phyloP scores from a whole-genome alignment of 805 yeast species.

The Lipomyces oligophaga region DNA sequence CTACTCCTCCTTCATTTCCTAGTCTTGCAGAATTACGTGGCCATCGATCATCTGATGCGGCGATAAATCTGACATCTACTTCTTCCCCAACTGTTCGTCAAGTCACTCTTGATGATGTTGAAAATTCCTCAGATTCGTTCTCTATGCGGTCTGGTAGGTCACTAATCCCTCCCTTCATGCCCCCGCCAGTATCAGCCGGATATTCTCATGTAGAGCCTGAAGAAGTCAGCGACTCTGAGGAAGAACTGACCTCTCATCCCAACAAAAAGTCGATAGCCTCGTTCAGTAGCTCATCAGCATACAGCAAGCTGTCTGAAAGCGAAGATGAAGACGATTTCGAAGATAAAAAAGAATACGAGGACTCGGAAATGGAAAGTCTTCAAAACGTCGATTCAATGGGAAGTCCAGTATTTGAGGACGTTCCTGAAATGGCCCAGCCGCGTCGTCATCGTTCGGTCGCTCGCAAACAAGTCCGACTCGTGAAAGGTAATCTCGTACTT shows the following conservation, averaged over 20 bases:
- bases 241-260: too few species aligned
- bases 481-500: slow-evolving; percentile 76
- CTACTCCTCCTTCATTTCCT: slow-evolving; percentile 20
- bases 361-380: too few species aligned
- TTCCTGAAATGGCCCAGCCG: slow-evolving; percentile 26
- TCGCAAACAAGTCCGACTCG: slow-evolving; percentile 70
- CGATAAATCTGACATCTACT: slow-evolving; percentile 6
- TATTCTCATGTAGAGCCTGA: too few species aligned
- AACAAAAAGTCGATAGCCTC: slow-evolving; percentile 23
- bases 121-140: too few species aligned
- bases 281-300: slow-evolving; percentile 23
- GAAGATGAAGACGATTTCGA: slow-evolving; percentile 9
- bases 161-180: slow-evolving; percentile 5
- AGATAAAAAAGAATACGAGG: slow-evolving; percentile 7
- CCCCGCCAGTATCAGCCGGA: slow-evolving; percentile 6
- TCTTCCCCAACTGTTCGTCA: background rate
- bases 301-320: slow-evolving; percentile 6
- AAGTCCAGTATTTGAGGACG: slow-evolving; percentile 19
- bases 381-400: slow-evolving; percentile 10
- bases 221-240: too few species aligned
- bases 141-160: background rate
- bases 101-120: background rate
- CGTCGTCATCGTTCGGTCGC: slow-evolving; percentile 63
- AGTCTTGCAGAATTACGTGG: slow-evolving; percentile 9
- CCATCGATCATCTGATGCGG: slow-evolving; percentile 11